Evolutionary conservation across 2,329 filamentous ascomycete genomes (phyloP).

Genomic region (Ciborinia camelliae): DNA sequence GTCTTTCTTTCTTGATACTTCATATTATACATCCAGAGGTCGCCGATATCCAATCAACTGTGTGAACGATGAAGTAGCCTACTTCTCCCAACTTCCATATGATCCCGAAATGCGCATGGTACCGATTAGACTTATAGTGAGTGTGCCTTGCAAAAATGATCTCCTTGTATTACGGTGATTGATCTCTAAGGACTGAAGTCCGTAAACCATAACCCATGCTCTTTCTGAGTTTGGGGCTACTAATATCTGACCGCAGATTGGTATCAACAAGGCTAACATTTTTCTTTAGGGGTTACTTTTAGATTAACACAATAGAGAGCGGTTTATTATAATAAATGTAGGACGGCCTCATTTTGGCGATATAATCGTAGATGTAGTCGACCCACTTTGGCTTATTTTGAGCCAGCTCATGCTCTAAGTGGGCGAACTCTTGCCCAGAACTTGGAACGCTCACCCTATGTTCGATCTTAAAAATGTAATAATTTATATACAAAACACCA

Average conservation of each 20-base stretch:
- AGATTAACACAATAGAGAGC: not conserved
- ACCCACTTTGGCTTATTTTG: not conserved
- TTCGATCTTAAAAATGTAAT: no score
- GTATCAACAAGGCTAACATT: not conserved
- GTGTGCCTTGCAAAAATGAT: not conserved
- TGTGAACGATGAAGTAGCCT: not conserved
- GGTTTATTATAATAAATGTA: not conserved
- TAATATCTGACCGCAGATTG: not conserved
- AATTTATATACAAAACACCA: no score
- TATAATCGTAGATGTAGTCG: no score
- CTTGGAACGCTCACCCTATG: no score
- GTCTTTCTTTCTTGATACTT: not conserved
- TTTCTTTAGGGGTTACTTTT: not conserved
- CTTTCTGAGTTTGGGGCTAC: not conserved
- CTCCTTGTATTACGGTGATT: not conserved
- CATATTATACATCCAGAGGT: not conserved
- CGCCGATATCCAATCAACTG: not conserved
- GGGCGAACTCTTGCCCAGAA: no score
- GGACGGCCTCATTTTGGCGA: not conserved
- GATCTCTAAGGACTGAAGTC: not conserved
- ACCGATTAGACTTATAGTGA: not conserved
- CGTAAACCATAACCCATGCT: not conserved
- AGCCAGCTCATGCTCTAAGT: no score
- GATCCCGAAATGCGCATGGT: not conserved
- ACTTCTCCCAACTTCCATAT: not conserved